A percentile compares a stretch with the other conserved stretches of the same genome.
These are phyloP conservation scores for Dryadomyces quercus-mongolicae DNA, from an alignment of 2,329 filamentous ascomycete genomes.

Conservation along the genomic window DNA sequence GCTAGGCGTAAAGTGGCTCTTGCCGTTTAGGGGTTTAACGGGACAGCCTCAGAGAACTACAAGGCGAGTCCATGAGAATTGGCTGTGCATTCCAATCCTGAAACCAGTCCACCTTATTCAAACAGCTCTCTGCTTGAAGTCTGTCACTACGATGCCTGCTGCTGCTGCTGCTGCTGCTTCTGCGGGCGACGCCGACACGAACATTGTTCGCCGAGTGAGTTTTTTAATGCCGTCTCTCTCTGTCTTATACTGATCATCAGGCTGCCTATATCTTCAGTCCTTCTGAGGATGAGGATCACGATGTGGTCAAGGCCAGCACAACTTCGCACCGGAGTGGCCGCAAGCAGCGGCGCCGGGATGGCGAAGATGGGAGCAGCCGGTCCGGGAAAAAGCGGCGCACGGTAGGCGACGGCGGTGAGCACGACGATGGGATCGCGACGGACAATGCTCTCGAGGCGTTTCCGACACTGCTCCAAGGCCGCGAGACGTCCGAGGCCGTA, in stretches of 20 bases:
- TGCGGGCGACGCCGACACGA: neutral
- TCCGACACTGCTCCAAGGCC: conserved; percentile 40
- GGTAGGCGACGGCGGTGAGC: neutral
- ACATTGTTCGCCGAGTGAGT: conserved; percentile 4
- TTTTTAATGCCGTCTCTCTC: neutral
- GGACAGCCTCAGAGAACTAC: too few species aligned
- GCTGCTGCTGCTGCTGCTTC: neutral
- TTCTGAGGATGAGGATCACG: neutral
- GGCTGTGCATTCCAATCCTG: too few species aligned
- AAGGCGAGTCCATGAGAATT: too few species aligned
- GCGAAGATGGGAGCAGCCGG: neutral
- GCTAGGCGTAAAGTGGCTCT: neutral
- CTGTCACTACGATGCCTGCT: neutral
- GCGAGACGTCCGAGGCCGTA: conserved; percentile 36
- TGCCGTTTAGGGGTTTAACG: neutral
- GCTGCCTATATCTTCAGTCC: neutral
- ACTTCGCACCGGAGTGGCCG: neutral
- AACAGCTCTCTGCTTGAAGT: neutral
- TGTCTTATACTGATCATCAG: neutral
- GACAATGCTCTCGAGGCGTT: conserved; percentile 24
- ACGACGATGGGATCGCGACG: neutral
- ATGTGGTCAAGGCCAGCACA: neutral
- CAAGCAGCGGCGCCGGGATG: neutral
- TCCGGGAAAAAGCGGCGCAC: neutral
- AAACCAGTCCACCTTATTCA: too few species aligned